A percentile compares a stretch with the other conserved stretches of the same genome.
These are phyloP conservation scores for Toxicodendron radicans DNA, from an alignment of 345 rosid genomes.

Conservation along the genomic window DNA sequence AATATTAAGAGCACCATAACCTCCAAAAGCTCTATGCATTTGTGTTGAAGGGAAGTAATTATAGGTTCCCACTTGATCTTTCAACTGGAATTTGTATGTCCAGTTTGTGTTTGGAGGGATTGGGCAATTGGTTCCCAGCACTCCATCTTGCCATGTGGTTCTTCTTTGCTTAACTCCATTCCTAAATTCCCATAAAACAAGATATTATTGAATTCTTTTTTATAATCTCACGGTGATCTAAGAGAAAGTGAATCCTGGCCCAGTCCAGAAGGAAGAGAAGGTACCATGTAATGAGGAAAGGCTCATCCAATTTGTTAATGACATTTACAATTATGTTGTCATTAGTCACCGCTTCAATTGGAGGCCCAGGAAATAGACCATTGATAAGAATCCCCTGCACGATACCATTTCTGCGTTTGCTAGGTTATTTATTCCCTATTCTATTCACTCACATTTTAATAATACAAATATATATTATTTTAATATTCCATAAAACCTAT, in stretches of 20 bases:
- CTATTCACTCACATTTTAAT: too few relatives aligned
- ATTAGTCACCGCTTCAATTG: conserved; percentile 73
- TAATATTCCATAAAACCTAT: too few relatives aligned
- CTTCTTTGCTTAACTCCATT: conserved; percentile 72
- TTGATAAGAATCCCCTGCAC: conserved; percentile 81
- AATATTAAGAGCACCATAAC: conserved; percentile 48
- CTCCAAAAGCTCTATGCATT: conserved; percentile 75
- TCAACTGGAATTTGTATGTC: conserved; percentile 78
- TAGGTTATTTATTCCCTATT: too few relatives aligned
- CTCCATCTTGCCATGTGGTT: conserved; percentile 85
- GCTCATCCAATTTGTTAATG: conserved; percentile 65
- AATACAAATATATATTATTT: too few relatives aligned
- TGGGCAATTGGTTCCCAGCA: conserved; percentile 89
- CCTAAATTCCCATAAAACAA: conserved; percentile 37
- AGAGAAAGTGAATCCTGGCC: neutral
- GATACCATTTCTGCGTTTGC: too few relatives aligned
- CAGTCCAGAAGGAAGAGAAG: neutral
- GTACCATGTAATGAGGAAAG: conserved; percentile 81
- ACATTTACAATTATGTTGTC: conserved; percentile 76
- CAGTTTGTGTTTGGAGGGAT: conserved; percentile 69
- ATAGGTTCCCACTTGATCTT: conserved; percentile 79
- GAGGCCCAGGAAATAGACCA: conserved; percentile 85
- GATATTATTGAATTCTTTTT: too few relatives aligned
- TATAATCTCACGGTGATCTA: too few relatives aligned
- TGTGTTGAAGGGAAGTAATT: conserved; percentile 67